A percentile compares a stretch with the other conserved stretches of the same genome.
These are phyloP conservation scores for Syzygium grande DNA, from an alignment of 345 rosid species.

Conservation along the genomic window DNA sequence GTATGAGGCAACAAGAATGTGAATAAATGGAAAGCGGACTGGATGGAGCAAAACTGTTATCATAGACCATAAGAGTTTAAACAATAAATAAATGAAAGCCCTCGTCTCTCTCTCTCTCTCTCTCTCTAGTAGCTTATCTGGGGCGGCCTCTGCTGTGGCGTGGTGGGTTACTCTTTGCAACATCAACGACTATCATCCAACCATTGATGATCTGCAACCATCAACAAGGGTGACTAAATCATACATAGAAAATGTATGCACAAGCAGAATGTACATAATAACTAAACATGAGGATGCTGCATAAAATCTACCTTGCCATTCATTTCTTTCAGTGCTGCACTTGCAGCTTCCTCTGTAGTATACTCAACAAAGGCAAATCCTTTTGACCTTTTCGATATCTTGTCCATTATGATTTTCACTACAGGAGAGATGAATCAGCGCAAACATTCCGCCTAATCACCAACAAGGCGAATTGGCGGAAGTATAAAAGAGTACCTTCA, in stretches of 20 bases:
- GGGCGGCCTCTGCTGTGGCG: slow-evolving; percentile 27
- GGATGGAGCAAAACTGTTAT: not conserved
- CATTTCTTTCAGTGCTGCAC: slow-evolving; percentile 85
- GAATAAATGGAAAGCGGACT: not conserved
- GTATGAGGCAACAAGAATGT: not conserved
- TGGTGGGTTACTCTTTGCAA: slow-evolving; percentile 56
- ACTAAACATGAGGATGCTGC: not conserved
- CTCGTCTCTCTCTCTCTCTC: not conserved
- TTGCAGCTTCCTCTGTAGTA: slow-evolving; percentile 87
- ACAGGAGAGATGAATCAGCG: not conserved
- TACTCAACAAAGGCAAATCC: slow-evolving; percentile 90
- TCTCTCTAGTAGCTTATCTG: slow-evolving; percentile 4
- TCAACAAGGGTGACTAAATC: not conserved
- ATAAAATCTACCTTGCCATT: slow-evolving; percentile 62
- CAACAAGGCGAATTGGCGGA: not conserved
- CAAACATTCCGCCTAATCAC: not conserved
- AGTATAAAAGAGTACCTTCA: slow-evolving; percentile 39
- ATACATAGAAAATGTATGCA: not conserved
- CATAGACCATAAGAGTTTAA: not conserved
- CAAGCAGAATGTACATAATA: not conserved
- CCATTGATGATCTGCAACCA: slow-evolving; percentile 82
- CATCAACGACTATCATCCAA: slow-evolving; percentile 98
- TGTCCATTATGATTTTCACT: slow-evolving; percentile 96
- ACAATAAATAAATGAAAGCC: not conserved
- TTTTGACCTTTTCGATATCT: slow-evolving; percentile 93